Base-by-base conservation (phyloP, 495 filamentous ascomycete species). In the Astrocystis sublimbata region DNA sequence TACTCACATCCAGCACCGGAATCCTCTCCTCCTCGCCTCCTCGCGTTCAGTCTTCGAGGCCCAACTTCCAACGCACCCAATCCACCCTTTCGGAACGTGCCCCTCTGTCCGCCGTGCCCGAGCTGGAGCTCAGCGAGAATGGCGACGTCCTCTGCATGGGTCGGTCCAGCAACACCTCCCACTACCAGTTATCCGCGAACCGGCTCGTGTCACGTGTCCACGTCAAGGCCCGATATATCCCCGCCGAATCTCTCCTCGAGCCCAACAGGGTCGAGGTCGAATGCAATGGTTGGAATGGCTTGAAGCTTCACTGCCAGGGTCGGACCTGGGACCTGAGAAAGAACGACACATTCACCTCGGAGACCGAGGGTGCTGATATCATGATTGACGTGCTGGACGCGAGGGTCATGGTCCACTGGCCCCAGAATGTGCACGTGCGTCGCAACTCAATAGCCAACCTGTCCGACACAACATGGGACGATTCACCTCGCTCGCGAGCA, bases 371-470 rank as follows among this genome's bases (percentile, higher is more conserved):
- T 69, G 88, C 87, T 35, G 92, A 96, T 70, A 93, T 98, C 69
- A 96, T 98, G 89, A 78, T 98, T 58, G 92, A 98, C 78, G 92
- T 97, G 31, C 91, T 96, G 58, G 92, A 97, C 67, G 88, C 93
- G 51, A 86, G 94, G 46, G 92, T 97, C 6, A 76, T 96, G 72
- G 75, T 98, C 52, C 84, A 85, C 72, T 98, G 94, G 94, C 94
- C 94, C 28, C 83, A 77, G 58, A 79, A 73, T 47, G 84, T 86
- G 58, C 75, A 73, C 47, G 84, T 86, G 58, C 75, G 79, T 45
- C 87, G 85, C 68, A 81, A 85, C 64, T 81, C 79, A 36, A 79
- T 88, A n/a, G 81, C 84, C 17, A 79, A 85, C 52, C 81, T 79
- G 53, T 81, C 87, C 23, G 88, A 91, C 63, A 86, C 84, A 2